These are phyloP conservation scores for Penicillium angulare DNA, from an alignment of 495 filamentous ascomycete genomes.

Conservation along the genomic window DNA sequence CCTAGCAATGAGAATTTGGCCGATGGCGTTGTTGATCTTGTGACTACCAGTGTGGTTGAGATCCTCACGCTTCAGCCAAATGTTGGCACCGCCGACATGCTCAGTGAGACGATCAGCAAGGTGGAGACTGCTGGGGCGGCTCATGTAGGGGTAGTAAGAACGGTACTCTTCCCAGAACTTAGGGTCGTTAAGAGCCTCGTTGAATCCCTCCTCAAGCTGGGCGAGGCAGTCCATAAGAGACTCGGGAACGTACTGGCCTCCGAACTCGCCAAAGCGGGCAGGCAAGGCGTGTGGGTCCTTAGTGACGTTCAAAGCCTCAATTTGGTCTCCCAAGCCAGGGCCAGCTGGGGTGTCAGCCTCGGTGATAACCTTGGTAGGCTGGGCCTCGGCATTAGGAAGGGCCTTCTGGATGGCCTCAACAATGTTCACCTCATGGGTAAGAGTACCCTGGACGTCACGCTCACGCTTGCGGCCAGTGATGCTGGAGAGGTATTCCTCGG, in stretches of 20 bases:
- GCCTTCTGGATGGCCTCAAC: conserved; percentile 62
- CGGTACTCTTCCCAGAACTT: conserved; percentile 97
- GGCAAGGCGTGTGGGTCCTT: conserved; percentile 59
- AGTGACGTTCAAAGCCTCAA: conserved; percentile 65
- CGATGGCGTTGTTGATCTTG: conserved; percentile 95
- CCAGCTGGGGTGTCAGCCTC: conserved; percentile 56
- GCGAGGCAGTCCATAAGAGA: conserved; percentile 95
- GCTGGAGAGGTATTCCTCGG: conserved; percentile 81
- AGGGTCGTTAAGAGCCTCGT: conserved; percentile 77
- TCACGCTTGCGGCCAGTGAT: conserved; percentile 64
- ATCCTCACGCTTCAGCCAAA: conserved; percentile 95
- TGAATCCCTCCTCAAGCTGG: conserved; percentile 90
- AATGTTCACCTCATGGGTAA: conserved; percentile 40
- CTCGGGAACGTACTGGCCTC: conserved; percentile 98
- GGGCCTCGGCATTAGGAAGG: conserved; percentile 24
- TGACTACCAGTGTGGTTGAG: conserved; percentile 81
- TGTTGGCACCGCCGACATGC: conserved; percentile 81
- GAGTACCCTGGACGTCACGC: conserved; percentile 34
- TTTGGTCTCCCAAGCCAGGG: conserved; percentile 66
- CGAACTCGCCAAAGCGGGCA: conserved; percentile 91
- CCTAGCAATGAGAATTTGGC: conserved; percentile 79
- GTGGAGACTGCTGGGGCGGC: conserved; percentile 88
- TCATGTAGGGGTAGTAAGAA: conserved; percentile 97
- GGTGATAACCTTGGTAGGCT: conserved; percentile 56
- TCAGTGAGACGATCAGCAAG: conserved; percentile 69